These are phyloP conservation scores for Apostasia shenzhenica DNA, from an alignment of 106 monocot genomes.

Conservation along the genomic window DNA sequence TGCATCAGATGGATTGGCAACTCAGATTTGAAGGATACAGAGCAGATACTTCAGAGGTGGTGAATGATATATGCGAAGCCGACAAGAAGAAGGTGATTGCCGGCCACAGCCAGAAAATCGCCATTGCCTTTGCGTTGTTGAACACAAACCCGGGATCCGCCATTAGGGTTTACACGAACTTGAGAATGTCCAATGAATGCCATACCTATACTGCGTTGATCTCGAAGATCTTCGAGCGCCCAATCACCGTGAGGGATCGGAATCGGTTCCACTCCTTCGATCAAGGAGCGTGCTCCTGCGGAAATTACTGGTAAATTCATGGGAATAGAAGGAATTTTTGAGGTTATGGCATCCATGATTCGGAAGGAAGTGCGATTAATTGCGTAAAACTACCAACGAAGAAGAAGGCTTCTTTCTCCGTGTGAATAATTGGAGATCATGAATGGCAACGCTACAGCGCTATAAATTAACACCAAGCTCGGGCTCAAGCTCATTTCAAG, in stretches of 20 bases:
- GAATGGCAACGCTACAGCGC: no score
- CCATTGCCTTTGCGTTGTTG: conserved; percentile 21
- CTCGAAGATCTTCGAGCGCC: conserved; percentile 53
- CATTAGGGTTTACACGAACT: conserved; percentile 12
- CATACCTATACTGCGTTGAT: conserved; percentile 52
- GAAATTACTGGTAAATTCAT: conserved; percentile 9
- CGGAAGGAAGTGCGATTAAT: no score
- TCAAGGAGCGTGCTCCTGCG: conserved; percentile 15
- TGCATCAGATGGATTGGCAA: conserved; percentile 20
- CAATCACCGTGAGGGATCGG: conserved; percentile 59
- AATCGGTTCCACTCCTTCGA: conserved; percentile 15
- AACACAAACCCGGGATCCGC: conserved; percentile 7
- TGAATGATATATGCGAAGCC: not conserved
- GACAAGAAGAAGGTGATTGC: conserved; percentile 1
- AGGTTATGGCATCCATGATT: no score
- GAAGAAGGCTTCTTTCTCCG: no score
- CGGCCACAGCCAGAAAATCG: conserved; percentile 18
- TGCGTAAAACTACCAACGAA: no score
- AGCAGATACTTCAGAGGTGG: conserved; percentile 8
- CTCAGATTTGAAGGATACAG: conserved; percentile 14
- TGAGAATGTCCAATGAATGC: conserved; percentile 33
- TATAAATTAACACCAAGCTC: no score
- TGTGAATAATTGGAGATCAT: no score
- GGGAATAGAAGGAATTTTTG: no score
- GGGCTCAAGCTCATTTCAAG: no score